Evolutionary conservation across 768 basidiomycete species (phyloP).

Genomic region (Lactarius sp.): DNA sequence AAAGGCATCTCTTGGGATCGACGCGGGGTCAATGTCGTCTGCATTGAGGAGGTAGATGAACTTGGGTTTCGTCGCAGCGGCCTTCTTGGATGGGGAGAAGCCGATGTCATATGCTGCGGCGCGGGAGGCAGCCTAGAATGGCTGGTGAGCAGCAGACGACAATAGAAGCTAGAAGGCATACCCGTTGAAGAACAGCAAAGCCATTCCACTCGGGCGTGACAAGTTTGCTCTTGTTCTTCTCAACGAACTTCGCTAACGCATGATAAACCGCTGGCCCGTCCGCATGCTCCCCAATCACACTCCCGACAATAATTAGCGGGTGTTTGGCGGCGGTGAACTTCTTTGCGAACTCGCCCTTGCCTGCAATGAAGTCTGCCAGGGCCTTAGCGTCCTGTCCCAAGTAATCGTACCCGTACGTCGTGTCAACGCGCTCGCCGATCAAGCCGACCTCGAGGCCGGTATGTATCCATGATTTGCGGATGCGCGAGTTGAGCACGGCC

Average conservation of each 20-base stretch:
- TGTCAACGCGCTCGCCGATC: slow-evolving; percentile 88
- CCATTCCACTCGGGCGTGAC: slow-evolving; percentile 94
- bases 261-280: slow-evolving; percentile 79
- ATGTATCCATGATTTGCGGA: slow-evolving; percentile 92
- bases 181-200: slow-evolving; percentile 87
- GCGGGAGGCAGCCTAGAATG: slow-evolving; percentile 74
- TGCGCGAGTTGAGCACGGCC: slow-evolving; percentile 93
- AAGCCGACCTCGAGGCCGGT: slow-evolving; percentile 81
- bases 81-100: slow-evolving; percentile 80
- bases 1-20: slow-evolving; percentile 88
- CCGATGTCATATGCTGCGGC: slow-evolving; percentile 93
- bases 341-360: slow-evolving; percentile 73
- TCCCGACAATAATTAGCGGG: slow-evolving; percentile 91
- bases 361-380: slow-evolving; percentile 69
- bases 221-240: slow-evolving; percentile 67
- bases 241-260: slow-evolving; percentile 72
- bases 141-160: neutral
- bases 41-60: slow-evolving; percentile 97
- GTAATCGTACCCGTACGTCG: slow-evolving; percentile 90
- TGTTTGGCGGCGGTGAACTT: slow-evolving; percentile 88
- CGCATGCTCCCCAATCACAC: slow-evolving; percentile 75
- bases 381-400: slow-evolving; percentile 74
- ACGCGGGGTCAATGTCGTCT: slow-evolving; percentile 84
- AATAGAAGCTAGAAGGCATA: slow-evolving; percentile 38
- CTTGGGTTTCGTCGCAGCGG: slow-evolving; percentile 74